Evolutionary conservation across 192 early-diverging fungal genomes (phyloP), one percentile per base, ranked within the genome.

Genomic region (Phycomyces blakesleeanus): DNA sequence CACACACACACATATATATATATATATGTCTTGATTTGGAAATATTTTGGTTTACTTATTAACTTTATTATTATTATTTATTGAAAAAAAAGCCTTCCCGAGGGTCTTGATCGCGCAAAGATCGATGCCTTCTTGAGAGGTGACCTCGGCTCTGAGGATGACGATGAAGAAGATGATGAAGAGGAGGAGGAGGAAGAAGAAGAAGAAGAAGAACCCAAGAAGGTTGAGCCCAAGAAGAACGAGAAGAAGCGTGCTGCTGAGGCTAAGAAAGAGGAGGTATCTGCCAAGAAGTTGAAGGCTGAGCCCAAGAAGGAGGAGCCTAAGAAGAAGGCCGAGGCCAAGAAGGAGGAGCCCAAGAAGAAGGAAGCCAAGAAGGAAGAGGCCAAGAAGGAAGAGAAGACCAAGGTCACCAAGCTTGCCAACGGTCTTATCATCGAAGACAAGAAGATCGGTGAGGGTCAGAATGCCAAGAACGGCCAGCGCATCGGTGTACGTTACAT

Each of bases 401-500:
- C 78, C 55, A 84, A 76, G 47, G 72, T 76, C 61, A 83, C 76
- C 55, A 84, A 80, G 68, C 77, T 90, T 18, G 78, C 82, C n/a
- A 84, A 80, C 53, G 94, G 96, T 50, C 73, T 98, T 10, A 69
- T 85, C n/a, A 88, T 91, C 26, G 93, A 94, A 72, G 91, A 95
- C 67, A 71, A 82, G 50, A 85, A 77, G 67, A 42, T 67, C 26
- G 80, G 80, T 21, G 66, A 64, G 0, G 78, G 78, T 37, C 67
- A 70, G 16, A 72, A 67, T 25, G 78, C 76, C 11, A 82, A 82
- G 71, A 41, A 44, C 29, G 81, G 81, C 1, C 73, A 79, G 51
- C 72, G 76, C 57, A 80, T 89, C 59, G 82, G 84, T 57, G 91
- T 97, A 78, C 90, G 94, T 74, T 98, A 98, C 83, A 92, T 98